Base-by-base conservation (phyloP, 2,329 filamentous ascomycete genomes). In the Ramularia endophylla region DNA sequence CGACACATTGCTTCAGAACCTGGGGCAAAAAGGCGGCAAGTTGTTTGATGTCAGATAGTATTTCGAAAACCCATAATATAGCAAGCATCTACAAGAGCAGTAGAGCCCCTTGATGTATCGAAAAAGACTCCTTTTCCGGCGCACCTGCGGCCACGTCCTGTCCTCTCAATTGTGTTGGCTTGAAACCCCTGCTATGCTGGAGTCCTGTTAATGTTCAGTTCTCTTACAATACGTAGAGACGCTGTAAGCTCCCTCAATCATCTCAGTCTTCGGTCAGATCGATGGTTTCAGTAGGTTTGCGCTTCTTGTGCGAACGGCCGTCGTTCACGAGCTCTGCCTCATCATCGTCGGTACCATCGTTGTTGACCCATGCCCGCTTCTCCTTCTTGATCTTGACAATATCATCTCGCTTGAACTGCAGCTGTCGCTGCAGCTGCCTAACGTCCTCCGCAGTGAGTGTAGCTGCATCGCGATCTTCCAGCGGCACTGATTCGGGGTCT, bases 391-490 rank as follows among this genome's bases (percentile, higher is more conserved):
- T 19, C 1, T 47, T 46, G 19, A 49, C 30, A 8, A 41, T 22
- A 1, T 38, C 18, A 12, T 27, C 8, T 2, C 17, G 27, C 11
- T 40, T 30, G 16, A 43, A n/a, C 15, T 46, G 30, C 29, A 46
- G 40, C 13, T 44, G 36, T 15, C 37, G 32, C 15, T 34, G 5
- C 42, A 55, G 47, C 32, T 60, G 50, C 6, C 52, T 46, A 9
- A 50, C 34, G 30, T 59, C 55, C n/a, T 52, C 55, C 4, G 31
- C 40, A 3, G 46, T 48, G 2, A 60, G 50, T 2, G 30, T 44
- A 12, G 52, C 47, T 4, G 52, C 53, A 20, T 58, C 55, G 2
- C 54, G 51, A 1, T 57, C 51, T 16, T 55, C 54, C 6, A 59
- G 51, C 3, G 56, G 48, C 2, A 47, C 27, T 1, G 56, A 55